A percentile compares a stretch with the other conserved stretches of the same genome.
Evolutionary conservation across 2,329 filamentous ascomycete genomes (phyloP).

Genomic region (Exophiala bonariae): DNA sequence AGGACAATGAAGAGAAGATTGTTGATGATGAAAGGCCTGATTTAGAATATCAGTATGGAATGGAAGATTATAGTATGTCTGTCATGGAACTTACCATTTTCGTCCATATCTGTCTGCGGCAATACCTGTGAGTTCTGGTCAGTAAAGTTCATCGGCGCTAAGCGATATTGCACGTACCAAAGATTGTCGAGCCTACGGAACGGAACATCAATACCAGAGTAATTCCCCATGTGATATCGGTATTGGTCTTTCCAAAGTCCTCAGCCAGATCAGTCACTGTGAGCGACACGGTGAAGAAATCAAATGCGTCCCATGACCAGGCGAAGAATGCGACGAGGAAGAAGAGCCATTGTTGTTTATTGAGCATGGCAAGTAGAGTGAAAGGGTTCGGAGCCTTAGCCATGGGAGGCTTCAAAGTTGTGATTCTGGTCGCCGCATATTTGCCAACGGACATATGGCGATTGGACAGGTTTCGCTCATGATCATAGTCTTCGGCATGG

Average conservation of each 20-base stretch:
- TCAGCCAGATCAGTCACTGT: conserved; percentile 55
- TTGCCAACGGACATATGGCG: conserved; percentile 40
- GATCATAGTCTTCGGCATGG: conserved; percentile 7
- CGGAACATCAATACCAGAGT: conserved; percentile 62
- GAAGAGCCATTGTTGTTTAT: conserved; percentile 31
- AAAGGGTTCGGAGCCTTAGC: conserved; percentile 27
- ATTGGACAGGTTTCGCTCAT: conserved; percentile 7
- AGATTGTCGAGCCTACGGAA: conserved; percentile 59
- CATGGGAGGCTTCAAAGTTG: conserved; percentile 52
- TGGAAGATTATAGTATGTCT: neutral
- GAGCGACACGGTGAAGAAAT: conserved; percentile 64
- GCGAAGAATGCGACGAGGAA: conserved; percentile 29
- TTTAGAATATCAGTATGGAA: conserved; percentile 33
- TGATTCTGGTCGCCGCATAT: conserved; percentile 55
- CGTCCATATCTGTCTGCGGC: conserved; percentile 55
- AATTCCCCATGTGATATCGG: conserved; percentile 62
- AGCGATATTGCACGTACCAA: conserved; percentile 38
- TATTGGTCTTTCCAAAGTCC: conserved; percentile 54
- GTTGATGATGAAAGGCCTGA: conserved; percentile 57
- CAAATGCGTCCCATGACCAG: conserved; percentile 58
- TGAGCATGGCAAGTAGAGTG: conserved; percentile 24
- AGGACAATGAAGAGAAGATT: conserved; percentile 62
- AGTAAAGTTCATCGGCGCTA: no score
- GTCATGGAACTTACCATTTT: conserved; percentile 45
- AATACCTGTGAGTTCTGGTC: conserved; percentile 26